phyloP scores from a whole-genome alignment of 148 eudicot genomes.

The Rhododendron molle region DNA sequence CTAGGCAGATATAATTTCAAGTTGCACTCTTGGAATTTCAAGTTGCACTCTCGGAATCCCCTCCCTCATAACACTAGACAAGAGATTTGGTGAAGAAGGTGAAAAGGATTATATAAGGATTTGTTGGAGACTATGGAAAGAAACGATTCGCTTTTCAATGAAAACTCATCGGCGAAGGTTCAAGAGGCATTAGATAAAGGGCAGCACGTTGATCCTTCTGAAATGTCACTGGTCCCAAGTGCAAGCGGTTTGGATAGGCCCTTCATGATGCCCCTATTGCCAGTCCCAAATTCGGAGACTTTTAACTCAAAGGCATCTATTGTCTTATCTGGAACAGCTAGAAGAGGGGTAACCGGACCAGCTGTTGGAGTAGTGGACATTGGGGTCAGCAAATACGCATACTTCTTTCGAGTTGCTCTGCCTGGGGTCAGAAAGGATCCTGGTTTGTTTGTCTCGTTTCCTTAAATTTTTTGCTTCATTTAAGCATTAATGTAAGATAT shows the following conservation, averaged over 20 bases:
- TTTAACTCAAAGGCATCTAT: slow-evolving; percentile 26
- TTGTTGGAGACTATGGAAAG: slow-evolving; percentile 13
- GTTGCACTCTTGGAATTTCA: background rate
- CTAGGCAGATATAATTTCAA: background rate
- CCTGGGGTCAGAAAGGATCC: slow-evolving; percentile 1
- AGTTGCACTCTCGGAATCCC: background rate
- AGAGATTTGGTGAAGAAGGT: background rate
- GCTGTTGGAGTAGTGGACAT: slow-evolving; percentile 79
- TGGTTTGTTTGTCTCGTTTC: background rate
- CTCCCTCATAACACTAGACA: background rate
- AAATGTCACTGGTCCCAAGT: slow-evolving; percentile 18
- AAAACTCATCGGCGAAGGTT: background rate
- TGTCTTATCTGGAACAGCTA: slow-evolving; percentile 67
- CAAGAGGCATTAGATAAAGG: slow-evolving; percentile 8
- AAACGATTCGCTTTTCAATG: slow-evolving; percentile 11
- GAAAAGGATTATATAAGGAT: background rate
- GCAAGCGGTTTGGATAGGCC: slow-evolving; percentile 12
- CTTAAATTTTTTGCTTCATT: background rate
- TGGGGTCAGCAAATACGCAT: slow-evolving; percentile 43
- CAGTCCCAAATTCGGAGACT: slow-evolving; percentile 28
- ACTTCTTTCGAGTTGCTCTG: slow-evolving; percentile 10
- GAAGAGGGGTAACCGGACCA: slow-evolving; percentile 48
- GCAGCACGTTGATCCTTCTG: slow-evolving; percentile 12
- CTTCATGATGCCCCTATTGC: slow-evolving; percentile 34
- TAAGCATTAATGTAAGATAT: too few relatives aligned